Percentiles rank a stretch among this genome's conserved stretches.
Evolutionary conservation across 768 basidiomycete species (phyloP).

Genomic region (Dictyophora rubrovolvata): DNA sequence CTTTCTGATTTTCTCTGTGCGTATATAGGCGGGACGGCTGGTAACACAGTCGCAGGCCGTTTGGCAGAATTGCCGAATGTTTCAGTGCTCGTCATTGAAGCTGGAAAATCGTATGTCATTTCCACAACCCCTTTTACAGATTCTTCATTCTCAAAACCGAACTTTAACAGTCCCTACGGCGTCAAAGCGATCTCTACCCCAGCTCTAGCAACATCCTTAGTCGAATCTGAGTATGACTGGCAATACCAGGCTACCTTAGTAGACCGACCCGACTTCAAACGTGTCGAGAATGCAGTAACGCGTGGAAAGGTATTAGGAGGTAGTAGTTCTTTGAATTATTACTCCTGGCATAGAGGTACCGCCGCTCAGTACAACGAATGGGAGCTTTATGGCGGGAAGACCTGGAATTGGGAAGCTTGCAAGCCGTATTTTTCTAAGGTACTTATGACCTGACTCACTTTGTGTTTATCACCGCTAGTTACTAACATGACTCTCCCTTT

Average conservation of each 20-base stretch:
- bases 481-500: background rate
- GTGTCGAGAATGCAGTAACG: background rate
- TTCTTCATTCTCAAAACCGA: background rate
- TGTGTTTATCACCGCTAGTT: background rate
- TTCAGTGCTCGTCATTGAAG: conserved; percentile 25
- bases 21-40: conserved; percentile 16
- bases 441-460: background rate
- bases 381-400: background rate
- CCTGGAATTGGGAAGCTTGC: background rate
- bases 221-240: background rate
- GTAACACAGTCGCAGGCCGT: conserved; percentile 28
- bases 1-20: background rate
- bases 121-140: background rate
- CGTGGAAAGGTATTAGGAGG: background rate
- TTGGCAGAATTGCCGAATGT: conserved; percentile 23
- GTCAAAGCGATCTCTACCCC: background rate
- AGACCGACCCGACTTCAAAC: background rate
- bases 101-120: conserved; percentile 9
- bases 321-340: background rate
- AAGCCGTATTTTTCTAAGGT: background rate
- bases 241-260: background rate
- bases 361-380: background rate
- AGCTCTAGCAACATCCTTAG: background rate
- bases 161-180: background rate
- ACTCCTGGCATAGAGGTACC: background rate